phyloP scores from a whole-genome alignment of 441 rosid species.

The Oxalis stricta region DNA sequence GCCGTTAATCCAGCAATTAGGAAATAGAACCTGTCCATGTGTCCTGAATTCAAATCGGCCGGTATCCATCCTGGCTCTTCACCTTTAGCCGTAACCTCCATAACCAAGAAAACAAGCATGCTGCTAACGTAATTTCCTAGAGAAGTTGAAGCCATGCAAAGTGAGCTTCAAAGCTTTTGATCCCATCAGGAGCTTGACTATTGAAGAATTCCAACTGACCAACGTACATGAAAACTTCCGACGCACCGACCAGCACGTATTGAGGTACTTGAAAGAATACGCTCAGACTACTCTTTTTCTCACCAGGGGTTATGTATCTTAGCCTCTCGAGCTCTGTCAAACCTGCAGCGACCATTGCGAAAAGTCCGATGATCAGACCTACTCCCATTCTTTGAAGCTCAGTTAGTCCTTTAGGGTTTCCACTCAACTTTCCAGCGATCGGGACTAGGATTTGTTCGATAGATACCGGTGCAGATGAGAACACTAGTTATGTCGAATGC shows the following conservation, averaged over 20 bases:
- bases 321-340: slow-evolving; percentile 73
- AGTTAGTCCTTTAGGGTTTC: slow-evolving; percentile 46
- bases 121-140: no score
- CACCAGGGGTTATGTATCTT: slow-evolving; percentile 58
- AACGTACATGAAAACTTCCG: no score
- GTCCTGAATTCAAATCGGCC: no score
- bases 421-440: slow-evolving; percentile 30
- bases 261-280: slow-evolving; percentile 99
- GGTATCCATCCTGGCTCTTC: no score
- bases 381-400: slow-evolving; percentile 95
- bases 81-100: no score
- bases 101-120: no score
- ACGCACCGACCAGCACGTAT: slow-evolving; percentile 15
- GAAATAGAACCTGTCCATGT: no score
- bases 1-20: no score
- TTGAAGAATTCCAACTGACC: no score
- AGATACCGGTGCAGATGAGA: slow-evolving; percentile 62
- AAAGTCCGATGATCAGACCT: slow-evolving; percentile 77
- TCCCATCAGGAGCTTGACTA: no score
- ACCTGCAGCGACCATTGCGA: slow-evolving; percentile 91
- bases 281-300: slow-evolving; percentile 84
- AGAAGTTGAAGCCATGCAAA: no score
- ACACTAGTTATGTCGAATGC: slow-evolving; percentile 87
- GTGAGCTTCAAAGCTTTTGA: no score
- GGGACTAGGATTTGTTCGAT: slow-evolving; percentile 81